These are phyloP conservation scores for Lentinula novae-zelandiae DNA, from an alignment of 1,284 basidiomycete species.

Conservation along the genomic window DNA sequence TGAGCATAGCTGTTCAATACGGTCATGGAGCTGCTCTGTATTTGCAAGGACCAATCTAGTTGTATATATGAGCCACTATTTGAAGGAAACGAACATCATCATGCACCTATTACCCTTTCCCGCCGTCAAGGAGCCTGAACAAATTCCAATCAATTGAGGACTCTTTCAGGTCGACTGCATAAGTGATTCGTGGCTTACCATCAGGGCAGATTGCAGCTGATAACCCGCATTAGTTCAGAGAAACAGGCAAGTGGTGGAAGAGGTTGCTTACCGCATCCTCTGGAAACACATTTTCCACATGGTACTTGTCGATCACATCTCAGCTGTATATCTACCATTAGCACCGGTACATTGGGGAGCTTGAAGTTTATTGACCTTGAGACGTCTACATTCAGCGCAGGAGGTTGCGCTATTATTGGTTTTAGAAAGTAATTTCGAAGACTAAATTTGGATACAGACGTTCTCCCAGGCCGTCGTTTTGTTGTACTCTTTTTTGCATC, in stretches of 20 bases:
- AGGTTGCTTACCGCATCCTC: conserved; percentile 51
- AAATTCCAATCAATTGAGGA: not conserved
- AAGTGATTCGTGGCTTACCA: conserved; percentile 33
- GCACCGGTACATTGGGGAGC: not conserved
- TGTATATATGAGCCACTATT: not conserved
- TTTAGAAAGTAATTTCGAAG: not conserved
- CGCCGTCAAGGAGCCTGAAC: conserved; percentile 50
- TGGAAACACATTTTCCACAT: conserved; percentile 66
- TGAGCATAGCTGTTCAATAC: conserved; percentile 48
- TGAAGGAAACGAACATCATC: not conserved
- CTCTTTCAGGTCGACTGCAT: conserved; percentile 10
- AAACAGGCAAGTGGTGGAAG: not conserved
- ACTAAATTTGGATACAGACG: not conserved
- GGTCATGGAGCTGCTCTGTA: conserved; percentile 63
- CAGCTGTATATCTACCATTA: not conserved
- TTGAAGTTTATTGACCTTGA: conserved; percentile 44
- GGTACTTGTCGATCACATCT: conserved; percentile 44
- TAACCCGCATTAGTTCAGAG: not conserved
- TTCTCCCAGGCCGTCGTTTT: conserved; percentile 11
- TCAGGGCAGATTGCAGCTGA: conserved; percentile 54
- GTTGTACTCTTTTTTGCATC: not conserved
- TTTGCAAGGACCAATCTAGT: conserved; percentile 55
- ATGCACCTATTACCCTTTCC: conserved; percentile 43
- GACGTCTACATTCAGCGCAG: conserved; percentile 69
- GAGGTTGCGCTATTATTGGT: conserved; percentile 43